Evolutionary conservation across 306 rosid species (phyloP).

Genomic region (Castanospermum australe): DNA sequence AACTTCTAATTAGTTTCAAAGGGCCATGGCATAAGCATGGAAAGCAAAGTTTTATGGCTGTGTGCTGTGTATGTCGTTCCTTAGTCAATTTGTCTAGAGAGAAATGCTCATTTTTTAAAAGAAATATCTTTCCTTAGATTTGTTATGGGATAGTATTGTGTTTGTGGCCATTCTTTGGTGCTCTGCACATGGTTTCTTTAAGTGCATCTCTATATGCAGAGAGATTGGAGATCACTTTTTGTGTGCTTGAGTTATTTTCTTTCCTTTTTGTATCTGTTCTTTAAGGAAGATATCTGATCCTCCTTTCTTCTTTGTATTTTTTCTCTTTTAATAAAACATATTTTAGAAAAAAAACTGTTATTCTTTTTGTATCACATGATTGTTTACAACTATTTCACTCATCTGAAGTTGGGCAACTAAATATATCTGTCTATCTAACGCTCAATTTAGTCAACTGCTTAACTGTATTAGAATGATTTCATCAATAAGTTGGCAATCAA

Average conservation of each 20-base stretch:
- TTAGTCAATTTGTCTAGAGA: no score
- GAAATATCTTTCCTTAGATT: no score
- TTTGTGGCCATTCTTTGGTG: no score
- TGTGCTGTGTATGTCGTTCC: no score
- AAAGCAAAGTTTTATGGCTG: no score
- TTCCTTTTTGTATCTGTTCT: neutral
- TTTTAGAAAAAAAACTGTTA: neutral
- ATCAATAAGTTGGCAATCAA: neutral
- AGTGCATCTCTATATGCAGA: neutral
- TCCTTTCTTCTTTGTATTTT: neutral
- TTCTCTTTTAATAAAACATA: neutral
- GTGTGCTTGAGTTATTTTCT: neutral
- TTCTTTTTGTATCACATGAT: neutral
- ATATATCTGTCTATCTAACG: slow-evolving; percentile 1
- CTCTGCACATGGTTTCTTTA: no score
- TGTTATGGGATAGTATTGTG: no score
- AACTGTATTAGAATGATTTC: slow-evolving; percentile 12
- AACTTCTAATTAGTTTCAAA: no score
- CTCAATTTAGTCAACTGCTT: neutral
- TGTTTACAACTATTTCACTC: slow-evolving; percentile 8
- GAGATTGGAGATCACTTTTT: neutral
- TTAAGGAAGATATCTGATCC: neutral
- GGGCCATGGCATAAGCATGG: no score
- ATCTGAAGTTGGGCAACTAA: neutral
- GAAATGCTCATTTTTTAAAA: no score